Conservation (phyloP, 345 rosid genomes). For the Sisymbrium altissimum region DNA sequence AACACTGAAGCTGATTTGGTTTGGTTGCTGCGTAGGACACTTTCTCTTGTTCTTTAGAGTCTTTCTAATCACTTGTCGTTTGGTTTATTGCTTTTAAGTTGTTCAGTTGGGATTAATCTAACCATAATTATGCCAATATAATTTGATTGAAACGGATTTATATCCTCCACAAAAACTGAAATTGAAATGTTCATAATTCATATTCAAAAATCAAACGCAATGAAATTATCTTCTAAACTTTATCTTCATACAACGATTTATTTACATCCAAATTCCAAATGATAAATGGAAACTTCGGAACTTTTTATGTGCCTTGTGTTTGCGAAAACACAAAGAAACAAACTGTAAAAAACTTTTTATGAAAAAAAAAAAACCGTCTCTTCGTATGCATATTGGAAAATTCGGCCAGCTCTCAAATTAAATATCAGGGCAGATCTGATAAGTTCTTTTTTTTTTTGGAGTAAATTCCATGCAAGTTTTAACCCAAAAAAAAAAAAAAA, state of each 20-base stretch:
- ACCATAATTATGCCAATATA: not conserved
- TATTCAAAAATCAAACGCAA: not conserved
- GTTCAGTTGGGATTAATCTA: not conserved
- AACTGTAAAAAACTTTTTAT: not conserved
- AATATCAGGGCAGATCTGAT: not conserved
- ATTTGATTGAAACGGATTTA: not conserved
- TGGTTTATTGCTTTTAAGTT: not conserved
- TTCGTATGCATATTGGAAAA: not conserved
- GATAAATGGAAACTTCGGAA: too few relatives aligned
- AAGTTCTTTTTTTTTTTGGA: not conserved
- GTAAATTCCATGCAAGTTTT: not conserved
- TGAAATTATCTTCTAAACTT: not conserved
- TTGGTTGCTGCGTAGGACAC: conserved; percentile 16
- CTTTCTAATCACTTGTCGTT: conserved; percentile 12
- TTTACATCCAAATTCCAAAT: not conserved
- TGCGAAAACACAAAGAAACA: not conserved
- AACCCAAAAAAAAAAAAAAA: too few relatives aligned
- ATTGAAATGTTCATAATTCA: not conserved
- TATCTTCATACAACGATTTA: not conserved
- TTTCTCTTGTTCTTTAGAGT: not conserved
- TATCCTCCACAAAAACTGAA: not conserved
- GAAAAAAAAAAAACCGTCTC: not conserved
- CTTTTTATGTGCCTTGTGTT: too few relatives aligned
- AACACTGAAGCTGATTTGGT: not conserved
- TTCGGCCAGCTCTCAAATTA: not conserved